Conservation (phyloP, 1,284 basidiomycete genomes). For the Boletellus deceptivus region DNA sequence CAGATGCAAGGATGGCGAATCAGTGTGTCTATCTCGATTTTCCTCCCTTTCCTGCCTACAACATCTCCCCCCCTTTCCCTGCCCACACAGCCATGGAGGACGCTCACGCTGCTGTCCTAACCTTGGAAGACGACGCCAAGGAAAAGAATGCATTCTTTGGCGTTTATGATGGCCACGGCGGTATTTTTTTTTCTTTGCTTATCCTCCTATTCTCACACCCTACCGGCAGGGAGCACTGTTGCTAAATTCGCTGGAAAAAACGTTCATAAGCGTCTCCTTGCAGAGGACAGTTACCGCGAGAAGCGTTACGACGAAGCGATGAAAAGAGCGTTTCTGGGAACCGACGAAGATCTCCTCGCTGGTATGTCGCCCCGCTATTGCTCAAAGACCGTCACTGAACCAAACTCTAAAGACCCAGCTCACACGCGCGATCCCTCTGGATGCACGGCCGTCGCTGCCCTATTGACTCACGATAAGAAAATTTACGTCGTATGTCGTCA, state of each 20-base stretch:
- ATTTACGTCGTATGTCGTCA: conserved; percentile 66
- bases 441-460: conserved; percentile 91
- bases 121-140: conserved; percentile 52
- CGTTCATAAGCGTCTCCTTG: conserved; percentile 78
- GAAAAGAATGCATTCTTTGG: conserved; percentile 84
- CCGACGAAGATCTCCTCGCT: conserved; percentile 90
- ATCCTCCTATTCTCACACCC: conserved; percentile 11
- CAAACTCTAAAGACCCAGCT: conserved; percentile 61
- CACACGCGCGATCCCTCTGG: conserved; percentile 93
- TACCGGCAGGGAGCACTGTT: conserved; percentile 71
- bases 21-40: conserved; percentile 56
- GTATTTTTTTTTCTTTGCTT: conserved; percentile 39
- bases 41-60: neutral
- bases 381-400: neutral
- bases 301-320: conserved; percentile 75
- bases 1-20: conserved; percentile 99
- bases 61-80: neutral
- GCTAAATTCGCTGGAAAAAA: conserved; percentile 91
- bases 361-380: conserved; percentile 48
- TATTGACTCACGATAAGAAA: conserved; percentile 77
- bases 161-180: conserved; percentile 98
- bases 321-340: conserved; percentile 89
- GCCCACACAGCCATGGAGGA: conserved; percentile 88
- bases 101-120: conserved; percentile 83
- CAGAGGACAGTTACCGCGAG: conserved; percentile 72